Percentiles rank a stretch among this genome's conserved stretches.
Conservation (phyloP, 2,329 filamentous ascomycete genomes). For the Pseudogymnoascus sp. region DNA sequence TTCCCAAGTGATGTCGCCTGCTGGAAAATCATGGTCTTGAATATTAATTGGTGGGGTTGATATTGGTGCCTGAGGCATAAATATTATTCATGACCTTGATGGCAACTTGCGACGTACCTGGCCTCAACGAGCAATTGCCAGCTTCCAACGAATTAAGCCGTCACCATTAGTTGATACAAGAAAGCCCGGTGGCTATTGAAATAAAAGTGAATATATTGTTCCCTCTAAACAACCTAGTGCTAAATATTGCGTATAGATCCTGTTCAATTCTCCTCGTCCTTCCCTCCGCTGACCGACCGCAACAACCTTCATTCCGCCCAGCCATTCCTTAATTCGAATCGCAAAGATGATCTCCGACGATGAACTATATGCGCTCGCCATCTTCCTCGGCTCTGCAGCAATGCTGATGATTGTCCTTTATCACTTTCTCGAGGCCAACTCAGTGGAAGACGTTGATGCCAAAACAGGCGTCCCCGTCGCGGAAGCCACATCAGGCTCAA, state of each 20-base stretch:
- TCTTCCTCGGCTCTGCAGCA: conserved; percentile 81
- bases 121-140: conserved; percentile 1
- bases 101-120: conserved; percentile 7
- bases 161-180: conserved; percentile 1
- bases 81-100: conserved; percentile 5
- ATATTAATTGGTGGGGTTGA: conserved; percentile 10
- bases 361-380: conserved; percentile 82
- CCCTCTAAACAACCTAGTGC: neutral
- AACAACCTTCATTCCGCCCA: neutral
- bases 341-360: conserved; percentile 84
- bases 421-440: conserved; percentile 93
- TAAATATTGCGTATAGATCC: neutral
- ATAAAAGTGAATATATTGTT: conserved; percentile 1
- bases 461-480: conserved; percentile 17
- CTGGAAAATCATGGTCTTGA: conserved; percentile 10
- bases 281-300: neutral
- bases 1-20: conserved; percentile 7
- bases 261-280: conserved; percentile 1
- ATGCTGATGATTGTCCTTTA: conserved; percentile 93
- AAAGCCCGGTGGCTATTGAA: neutral
- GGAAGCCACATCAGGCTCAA: conserved; percentile 13
- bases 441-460: conserved; percentile 42
- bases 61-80: neutral
- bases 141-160: neutral
- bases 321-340: neutral